A percentile compares a stretch with the other conserved stretches of the same genome.
Evolutionary conservation across 805 yeast species (phyloP).

Genomic region (Peterozyma xylosa): DNA sequence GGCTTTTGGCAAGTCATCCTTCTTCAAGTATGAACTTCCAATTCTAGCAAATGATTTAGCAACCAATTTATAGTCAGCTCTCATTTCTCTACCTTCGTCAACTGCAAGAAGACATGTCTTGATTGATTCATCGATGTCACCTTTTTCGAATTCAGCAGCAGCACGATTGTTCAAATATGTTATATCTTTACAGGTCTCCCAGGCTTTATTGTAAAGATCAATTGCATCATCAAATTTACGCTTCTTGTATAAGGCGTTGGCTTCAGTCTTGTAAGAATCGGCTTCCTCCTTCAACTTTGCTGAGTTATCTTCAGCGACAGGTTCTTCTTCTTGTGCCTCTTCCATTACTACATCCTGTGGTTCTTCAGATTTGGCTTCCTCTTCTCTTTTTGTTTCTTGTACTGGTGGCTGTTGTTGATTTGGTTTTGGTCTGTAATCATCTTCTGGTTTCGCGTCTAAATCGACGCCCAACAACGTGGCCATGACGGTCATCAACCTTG

Average conservation of each 20-base stretch:
- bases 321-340: conserved; percentile 13
- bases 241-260: conserved; percentile 79
- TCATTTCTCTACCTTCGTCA: conserved; percentile 80
- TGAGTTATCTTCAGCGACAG: conserved; percentile 20
- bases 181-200: conserved; percentile 73
- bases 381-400: conserved; percentile 16
- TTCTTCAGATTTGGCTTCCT: conserved; percentile 14
- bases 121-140: conserved; percentile 82
- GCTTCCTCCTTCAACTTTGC: conserved; percentile 40
- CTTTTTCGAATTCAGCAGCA: conserved; percentile 96
- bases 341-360: conserved; percentile 26
- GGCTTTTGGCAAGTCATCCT: conserved; percentile 66
- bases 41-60: conserved; percentile 92
- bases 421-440: conserved; percentile 12
- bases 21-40: conserved; percentile 75
- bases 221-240: conserved; percentile 92
- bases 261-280: conserved; percentile 70
- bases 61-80: conserved; percentile 86
- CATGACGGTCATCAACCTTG: conserved; percentile 82
- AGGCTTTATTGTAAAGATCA: conserved; percentile 77
- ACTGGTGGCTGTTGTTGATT: conserved; percentile 3
- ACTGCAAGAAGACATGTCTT: conserved; percentile 75
- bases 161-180: conserved; percentile 94
- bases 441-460: conserved; percentile 31
- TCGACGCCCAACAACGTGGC: conserved; percentile 82